phyloP scores from a whole-genome alignment of 1,139 yeast species.

The Geotrichum cucujoidarum region DNA sequence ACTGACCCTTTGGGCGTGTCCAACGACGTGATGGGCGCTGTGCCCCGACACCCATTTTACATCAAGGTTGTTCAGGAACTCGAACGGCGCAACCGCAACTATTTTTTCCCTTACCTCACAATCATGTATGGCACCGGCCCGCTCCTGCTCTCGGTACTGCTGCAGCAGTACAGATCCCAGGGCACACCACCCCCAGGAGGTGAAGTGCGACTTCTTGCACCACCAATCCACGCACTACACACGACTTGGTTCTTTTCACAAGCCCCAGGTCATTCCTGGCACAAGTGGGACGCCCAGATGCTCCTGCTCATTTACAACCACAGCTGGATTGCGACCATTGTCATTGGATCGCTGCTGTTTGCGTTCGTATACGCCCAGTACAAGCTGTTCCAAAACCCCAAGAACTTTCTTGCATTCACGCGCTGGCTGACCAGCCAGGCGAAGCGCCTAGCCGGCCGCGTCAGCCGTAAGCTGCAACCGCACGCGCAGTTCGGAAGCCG shows the following conservation, averaged over 20 bases:
- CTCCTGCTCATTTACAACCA: slow-evolving; percentile 67
- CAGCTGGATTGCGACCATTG: slow-evolving; percentile 59
- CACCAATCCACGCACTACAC: slow-evolving; percentile 47
- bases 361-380: slow-evolving; percentile 57
- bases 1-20: slow-evolving; percentile 88
- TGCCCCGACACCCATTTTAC: slow-evolving; percentile 84
- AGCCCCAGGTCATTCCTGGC: slow-evolving; percentile 84
- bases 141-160: slow-evolving; percentile 71
- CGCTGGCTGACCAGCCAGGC: not conserved
- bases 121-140: slow-evolving; percentile 95
- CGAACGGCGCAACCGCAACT: slow-evolving; percentile 44
- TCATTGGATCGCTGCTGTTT: slow-evolving; percentile 59
- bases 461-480: too few species aligned
- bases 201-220: slow-evolving; percentile 54
- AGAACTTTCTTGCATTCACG: not conserved
- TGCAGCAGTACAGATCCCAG: slow-evolving; percentile 65
- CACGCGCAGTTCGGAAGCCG: too few species aligned
- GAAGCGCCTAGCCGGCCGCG: too few species aligned
- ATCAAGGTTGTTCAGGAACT: slow-evolving; percentile 60
- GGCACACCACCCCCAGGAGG: slow-evolving; percentile 20
- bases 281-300: slow-evolving; percentile 72
- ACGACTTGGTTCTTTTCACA: slow-evolving; percentile 53
- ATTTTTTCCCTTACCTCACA: slow-evolving; percentile 69
- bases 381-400: slow-evolving; percentile 42
- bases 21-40: slow-evolving; percentile 88